These are phyloP conservation scores for Exidia glandulosa DNA, from an alignment of 768 basidiomycete genomes.

Conservation along the genomic window DNA sequence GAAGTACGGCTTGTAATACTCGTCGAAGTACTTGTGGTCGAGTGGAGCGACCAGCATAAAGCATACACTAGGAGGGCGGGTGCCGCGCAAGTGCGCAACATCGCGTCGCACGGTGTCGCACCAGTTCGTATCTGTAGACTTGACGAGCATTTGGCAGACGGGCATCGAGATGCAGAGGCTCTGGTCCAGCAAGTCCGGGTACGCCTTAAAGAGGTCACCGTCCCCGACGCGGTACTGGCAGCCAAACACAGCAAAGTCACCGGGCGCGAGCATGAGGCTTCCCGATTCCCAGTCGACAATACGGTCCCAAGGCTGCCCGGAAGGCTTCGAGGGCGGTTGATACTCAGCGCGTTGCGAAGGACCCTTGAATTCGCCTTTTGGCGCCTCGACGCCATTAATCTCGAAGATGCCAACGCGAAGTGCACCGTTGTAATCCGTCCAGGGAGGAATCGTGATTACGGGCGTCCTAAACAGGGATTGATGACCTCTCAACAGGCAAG, in stretches of 20 bases:
- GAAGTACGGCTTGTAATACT: background rate
- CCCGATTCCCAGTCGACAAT: background rate
- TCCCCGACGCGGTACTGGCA: background rate
- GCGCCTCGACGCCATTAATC: background rate
- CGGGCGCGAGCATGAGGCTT: background rate
- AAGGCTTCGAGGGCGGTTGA: background rate
- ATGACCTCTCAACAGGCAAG: background rate
- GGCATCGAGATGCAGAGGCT: background rate
- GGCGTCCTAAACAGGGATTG: background rate
- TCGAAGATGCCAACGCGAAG: background rate
- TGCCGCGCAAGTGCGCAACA: background rate
- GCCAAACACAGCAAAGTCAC: background rate
- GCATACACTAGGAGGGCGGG: background rate
- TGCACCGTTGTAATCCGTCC: background rate
- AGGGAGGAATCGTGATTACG: background rate
- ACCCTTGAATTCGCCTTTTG: background rate
- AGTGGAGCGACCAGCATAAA: background rate
- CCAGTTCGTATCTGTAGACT: background rate
- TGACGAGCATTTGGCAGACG: background rate
- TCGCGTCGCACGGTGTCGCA: background rate
- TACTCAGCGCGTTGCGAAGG: background rate
- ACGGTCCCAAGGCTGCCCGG: background rate
- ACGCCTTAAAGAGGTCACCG: background rate
- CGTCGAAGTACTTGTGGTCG: background rate
- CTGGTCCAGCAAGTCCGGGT: background rate